Evolutionary conservation across 345 rosid genomes (phyloP), one percentile per base, ranked within the genome.

Genomic region (Syzygium aromaticum): DNA sequence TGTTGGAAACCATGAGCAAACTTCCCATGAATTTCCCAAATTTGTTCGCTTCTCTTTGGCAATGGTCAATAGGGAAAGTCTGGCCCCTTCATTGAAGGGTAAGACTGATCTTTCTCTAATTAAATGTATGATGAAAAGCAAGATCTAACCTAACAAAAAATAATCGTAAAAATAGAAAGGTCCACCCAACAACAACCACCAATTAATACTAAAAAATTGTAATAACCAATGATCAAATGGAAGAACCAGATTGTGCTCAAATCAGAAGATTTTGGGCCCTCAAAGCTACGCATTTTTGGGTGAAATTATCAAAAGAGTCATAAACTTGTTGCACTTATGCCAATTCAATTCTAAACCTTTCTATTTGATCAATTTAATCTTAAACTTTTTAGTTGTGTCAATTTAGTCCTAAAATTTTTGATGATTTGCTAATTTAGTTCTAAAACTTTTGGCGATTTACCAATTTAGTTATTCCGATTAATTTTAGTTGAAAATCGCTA

Each of bases 281-380:
- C 49, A 38, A 38, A 59, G 64, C 7, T 59, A 27, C 11, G 64
- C 16, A 59, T 59, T 59, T 14, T 27, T 11, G 7, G 7, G 63
- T 0, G 28, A 59, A 57, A 27, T 27, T 27, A 5, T 0, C 3
- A 61, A 7, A 27, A n/a, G n/a, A 57, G 73, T 57, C 1, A 0
- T 25, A 0, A 25, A 25, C 12, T 1, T 5, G 11, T 59, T 59
- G 7, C 3, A 25, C 3, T 57, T 56, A 1, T 56, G 2, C 5
- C 5, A 8, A 8, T 56, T 56, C 0, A 56, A 0, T 23, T 3
- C 22, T 56, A 9, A 56, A 23, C 11, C 0, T 27, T n/a, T n/a
- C 0, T 14, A n/a, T n/a, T 0, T n/a, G 19, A 11, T 0, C 16
- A 59, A 27, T 59, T 59, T 59, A 59, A 0, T 27, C 0, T 4